Conservation (phyloP, 225 moss, liverwort and hornwort genomes). For the Rhytidiadelphus loreus region DNA sequence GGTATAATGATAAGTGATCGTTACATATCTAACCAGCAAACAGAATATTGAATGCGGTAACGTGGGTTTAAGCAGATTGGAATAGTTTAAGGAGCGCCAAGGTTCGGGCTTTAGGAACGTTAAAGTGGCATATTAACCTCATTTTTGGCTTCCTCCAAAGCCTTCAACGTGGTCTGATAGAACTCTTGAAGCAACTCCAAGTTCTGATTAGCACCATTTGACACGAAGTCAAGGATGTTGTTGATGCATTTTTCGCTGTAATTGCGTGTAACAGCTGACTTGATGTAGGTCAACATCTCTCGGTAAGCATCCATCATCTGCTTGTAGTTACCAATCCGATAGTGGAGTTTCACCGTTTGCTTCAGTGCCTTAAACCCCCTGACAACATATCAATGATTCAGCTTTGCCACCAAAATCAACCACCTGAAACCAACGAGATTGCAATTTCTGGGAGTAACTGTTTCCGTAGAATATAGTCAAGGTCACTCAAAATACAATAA, state of each 20-base stretch:
- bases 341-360: slow-evolving; percentile 96
- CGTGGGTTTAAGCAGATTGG: not conserved
- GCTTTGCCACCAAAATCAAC: slow-evolving; percentile 10
- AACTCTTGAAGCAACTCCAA: slow-evolving; percentile 97
- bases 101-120: not conserved
- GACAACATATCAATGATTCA: slow-evolving; percentile 12
- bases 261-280: slow-evolving; percentile 94
- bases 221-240: slow-evolving; percentile 96
- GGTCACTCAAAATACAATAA: not conserved
- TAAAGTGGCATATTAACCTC: slow-evolving; percentile 38
- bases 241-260: slow-evolving; percentile 99
- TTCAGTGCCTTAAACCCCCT: slow-evolving; percentile 99
- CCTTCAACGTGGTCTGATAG: slow-evolving; percentile 91
- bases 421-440: not conserved
- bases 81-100: not conserved
- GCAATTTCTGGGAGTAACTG: not conserved
- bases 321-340: slow-evolving; percentile 88
- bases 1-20: not conserved
- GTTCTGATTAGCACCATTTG: slow-evolving; percentile 88
- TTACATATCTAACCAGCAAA: not conserved
- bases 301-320: slow-evolving; percentile 99
- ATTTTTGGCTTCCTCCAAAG: slow-evolving; percentile 95
- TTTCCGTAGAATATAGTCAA: not conserved
- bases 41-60: not conserved
- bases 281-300: slow-evolving; percentile 97